Evolutionary conservation across 352 stramenopile genomes (phyloP).

Genomic region (Halophytophthora polymorphica): DNA sequence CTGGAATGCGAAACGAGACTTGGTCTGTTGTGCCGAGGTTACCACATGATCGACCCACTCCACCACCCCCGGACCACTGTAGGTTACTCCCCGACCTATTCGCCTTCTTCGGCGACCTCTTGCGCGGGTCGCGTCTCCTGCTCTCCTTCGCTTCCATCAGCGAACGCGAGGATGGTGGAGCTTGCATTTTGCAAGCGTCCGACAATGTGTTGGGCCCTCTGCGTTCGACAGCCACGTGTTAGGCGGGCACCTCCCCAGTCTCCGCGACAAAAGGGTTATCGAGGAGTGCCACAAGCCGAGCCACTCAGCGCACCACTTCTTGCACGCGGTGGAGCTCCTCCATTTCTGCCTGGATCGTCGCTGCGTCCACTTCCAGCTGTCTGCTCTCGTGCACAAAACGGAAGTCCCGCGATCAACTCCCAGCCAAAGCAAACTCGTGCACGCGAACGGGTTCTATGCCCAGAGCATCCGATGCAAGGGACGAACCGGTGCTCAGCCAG

Average conservation of each 20-base stretch:
- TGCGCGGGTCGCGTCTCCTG: conserved; percentile 12
- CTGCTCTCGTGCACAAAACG: conserved; percentile 15
- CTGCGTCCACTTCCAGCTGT: conserved; percentile 48
- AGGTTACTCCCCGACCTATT: conserved; percentile 19
- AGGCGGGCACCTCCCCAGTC: background rate
- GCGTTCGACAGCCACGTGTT: background rate
- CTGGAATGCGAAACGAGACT: too few species aligned
- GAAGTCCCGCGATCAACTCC: background rate
- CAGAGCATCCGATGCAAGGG: background rate
- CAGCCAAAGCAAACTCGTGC: background rate
- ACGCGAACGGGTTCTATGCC: background rate
- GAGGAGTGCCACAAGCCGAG: background rate
- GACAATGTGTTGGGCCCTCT: conserved; percentile 41
- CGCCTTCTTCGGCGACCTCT: conserved; percentile 14
- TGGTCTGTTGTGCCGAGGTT: too few species aligned
- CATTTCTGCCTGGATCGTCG: conserved; percentile 58
- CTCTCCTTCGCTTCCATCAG: conserved; percentile 19
- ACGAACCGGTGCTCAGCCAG: conserved; percentile 30
- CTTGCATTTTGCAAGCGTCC: conserved; percentile 46
- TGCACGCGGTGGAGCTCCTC: conserved; percentile 54
- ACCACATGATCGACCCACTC: too few species aligned
- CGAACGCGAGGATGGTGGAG: conserved; percentile 55
- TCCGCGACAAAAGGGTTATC: background rate
- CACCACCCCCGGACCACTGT: background rate
- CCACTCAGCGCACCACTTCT: conserved; percentile 31